These are phyloP conservation scores for Strobilomyces echinocephalus DNA, from an alignment of 768 basidiomycete genomes.

Conservation along the genomic window DNA sequence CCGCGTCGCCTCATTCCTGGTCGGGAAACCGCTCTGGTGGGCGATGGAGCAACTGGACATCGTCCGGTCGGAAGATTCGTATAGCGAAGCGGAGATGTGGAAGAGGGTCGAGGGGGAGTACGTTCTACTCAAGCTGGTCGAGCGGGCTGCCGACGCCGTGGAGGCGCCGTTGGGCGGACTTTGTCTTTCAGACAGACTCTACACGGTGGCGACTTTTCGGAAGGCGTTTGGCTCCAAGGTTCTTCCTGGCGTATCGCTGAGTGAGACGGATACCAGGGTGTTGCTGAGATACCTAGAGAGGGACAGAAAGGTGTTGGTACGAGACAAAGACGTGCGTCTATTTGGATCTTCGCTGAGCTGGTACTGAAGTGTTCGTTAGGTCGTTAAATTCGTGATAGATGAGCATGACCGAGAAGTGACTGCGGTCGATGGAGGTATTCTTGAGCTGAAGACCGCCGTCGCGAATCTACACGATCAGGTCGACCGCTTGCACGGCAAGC, in stretches of 20 bases:
- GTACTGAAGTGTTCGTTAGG: conserved; percentile 36
- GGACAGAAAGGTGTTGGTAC: conserved; percentile 60
- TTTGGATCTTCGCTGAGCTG: neutral
- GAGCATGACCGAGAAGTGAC: conserved; percentile 48
- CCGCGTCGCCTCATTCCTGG: conserved; percentile 63
- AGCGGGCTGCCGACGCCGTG: conserved; percentile 59
- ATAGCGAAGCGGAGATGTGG: conserved; percentile 46
- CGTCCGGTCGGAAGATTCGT: conserved; percentile 55
- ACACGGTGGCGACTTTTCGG: conserved; percentile 57
- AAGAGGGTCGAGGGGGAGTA: conserved; percentile 66
- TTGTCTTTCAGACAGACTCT: conserved; percentile 54
- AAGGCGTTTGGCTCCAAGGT: conserved; percentile 46
- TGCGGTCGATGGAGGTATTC: conserved; percentile 74
- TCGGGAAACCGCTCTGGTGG: conserved; percentile 85
- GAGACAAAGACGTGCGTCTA: conserved; percentile 59
- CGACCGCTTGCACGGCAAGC: conserved; percentile 60
- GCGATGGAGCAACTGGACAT: conserved; percentile 74
- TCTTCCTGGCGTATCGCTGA: conserved; percentile 43
- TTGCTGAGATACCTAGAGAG: conserved; percentile 75
- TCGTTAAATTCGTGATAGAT: conserved; percentile 70
- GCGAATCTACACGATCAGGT: conserved; percentile 65
- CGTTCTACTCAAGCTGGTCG: conserved; percentile 60
- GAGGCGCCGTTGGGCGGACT: conserved; percentile 39
- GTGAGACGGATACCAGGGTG: conserved; percentile 61
- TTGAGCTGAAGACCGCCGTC: conserved; percentile 75